Evolutionary conservation across 2,329 filamentous ascomycete genomes (phyloP).

Genomic region (Dichotomopilus funicola): DNA sequence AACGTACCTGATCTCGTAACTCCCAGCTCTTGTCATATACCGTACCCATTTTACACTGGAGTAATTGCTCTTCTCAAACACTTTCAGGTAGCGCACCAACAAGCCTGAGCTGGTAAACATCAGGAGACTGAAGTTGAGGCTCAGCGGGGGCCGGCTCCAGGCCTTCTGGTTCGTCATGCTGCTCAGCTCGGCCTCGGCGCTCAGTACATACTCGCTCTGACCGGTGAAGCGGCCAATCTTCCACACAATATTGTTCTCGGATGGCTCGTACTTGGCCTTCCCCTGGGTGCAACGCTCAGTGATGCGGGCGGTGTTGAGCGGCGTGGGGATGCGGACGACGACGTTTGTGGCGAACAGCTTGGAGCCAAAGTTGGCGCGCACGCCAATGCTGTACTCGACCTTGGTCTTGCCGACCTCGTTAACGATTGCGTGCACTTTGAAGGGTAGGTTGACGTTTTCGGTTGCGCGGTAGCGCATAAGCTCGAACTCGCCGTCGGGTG

Average conservation of each 20-base stretch:
- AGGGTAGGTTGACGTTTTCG: slow-evolving; percentile 96
- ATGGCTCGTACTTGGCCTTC: slow-evolving; percentile 96
- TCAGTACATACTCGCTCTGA: slow-evolving; percentile 93
- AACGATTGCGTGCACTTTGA: slow-evolving; percentile 98
- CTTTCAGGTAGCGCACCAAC: slow-evolving; percentile 90
- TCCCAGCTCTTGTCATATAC: slow-evolving; percentile 97
- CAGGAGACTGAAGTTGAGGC: slow-evolving; percentile 82
- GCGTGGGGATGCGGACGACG: slow-evolving; percentile 86
- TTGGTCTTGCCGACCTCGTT: slow-evolving; percentile 96
- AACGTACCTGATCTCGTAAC: slow-evolving; percentile 70
- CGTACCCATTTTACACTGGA: slow-evolving; percentile 98
- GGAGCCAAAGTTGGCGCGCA: slow-evolving; percentile 91
- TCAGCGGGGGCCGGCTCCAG: slow-evolving; percentile 90
- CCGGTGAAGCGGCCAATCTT: slow-evolving; percentile 98
- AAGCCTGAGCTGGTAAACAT: slow-evolving; percentile 98
- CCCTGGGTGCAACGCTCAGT: slow-evolving; percentile 90
- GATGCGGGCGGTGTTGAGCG: slow-evolving; percentile 91
- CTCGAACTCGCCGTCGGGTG: slow-evolving; percentile 96
- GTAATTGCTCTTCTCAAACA: slow-evolving; percentile 99
- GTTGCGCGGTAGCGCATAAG: slow-evolving; percentile 97
- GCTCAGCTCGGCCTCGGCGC: slow-evolving; percentile 85
- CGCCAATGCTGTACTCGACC: slow-evolving; percentile 96
- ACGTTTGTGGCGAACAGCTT: slow-evolving; percentile 98
- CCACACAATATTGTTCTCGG: slow-evolving; percentile 98
- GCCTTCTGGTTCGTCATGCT: slow-evolving; percentile 98